phyloP scores from a whole-genome alignment of 2,329 filamentous ascomycete genomes.

The Penicillium sp. region DNA sequence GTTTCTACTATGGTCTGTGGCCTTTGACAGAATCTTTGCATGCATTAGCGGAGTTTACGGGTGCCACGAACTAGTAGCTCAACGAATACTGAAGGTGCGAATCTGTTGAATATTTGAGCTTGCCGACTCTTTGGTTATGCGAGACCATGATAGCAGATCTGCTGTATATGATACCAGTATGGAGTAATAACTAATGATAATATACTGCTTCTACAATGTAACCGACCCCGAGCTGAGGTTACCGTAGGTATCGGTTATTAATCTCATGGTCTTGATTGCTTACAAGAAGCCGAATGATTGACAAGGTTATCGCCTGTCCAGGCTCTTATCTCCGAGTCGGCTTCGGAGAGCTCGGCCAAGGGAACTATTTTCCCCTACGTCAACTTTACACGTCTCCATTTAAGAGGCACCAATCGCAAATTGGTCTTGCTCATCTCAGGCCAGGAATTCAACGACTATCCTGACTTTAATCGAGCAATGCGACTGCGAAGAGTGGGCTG shows the following conservation, averaged over 20 bases:
- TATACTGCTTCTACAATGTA: neutral
- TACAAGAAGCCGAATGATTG: neutral
- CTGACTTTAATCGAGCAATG: constrained; percentile 17
- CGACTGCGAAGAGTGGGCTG: constrained; percentile 9
- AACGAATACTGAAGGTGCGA: neutral
- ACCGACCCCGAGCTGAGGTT: neutral
- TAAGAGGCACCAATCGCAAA: neutral
- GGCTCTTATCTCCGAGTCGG: constrained; percentile 26
- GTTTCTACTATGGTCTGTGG: constrained; percentile 75
- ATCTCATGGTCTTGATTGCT: neutral
- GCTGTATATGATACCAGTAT: neutral
- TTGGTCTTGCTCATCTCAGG: neutral
- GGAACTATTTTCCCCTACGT: constrained; percentile 10
- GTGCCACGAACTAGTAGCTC: constrained; percentile 1
- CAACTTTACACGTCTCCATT: neutral
- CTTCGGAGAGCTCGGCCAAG: constrained; percentile 17
- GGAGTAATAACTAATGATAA: neutral
- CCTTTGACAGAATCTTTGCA: constrained; percentile 65
- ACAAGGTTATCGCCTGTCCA: neutral
- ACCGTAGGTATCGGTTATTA: neutral
- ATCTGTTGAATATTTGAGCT: neutral
- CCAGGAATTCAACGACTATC: neutral
- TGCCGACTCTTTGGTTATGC: neutral
- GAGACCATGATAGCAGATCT: neutral
- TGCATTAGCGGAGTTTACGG: constrained; percentile 41